Conservation (phyloP, 192 early-diverging fungal genomes). For the Coemansia sp. region DNA sequence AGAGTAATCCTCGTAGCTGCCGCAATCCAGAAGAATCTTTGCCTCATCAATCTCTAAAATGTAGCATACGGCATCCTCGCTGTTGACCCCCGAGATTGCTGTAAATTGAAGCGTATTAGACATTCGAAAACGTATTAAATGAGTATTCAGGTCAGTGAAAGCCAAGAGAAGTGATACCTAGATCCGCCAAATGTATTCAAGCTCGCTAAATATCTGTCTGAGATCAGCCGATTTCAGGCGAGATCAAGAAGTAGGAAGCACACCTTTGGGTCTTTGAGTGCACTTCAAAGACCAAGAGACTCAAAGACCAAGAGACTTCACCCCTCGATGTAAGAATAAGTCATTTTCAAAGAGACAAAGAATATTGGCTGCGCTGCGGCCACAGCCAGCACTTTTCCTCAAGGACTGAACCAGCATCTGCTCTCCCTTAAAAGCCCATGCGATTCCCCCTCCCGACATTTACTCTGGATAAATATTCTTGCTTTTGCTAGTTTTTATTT, state of each 20-base stretch:
- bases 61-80: conserved; percentile 86
- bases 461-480: background rate
- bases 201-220: no score
- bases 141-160: background rate
- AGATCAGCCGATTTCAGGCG: no score
- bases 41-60: conserved; percentile 90
- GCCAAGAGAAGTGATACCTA: background rate
- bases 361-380: background rate
- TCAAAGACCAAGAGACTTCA: background rate
- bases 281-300: background rate
- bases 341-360: background rate
- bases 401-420: background rate
- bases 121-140: conserved; percentile 18
- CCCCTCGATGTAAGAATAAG: no score
- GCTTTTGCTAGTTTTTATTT: background rate
- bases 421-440: background rate
- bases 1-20: conserved; percentile 80
- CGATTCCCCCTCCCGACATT: background rate
- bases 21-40: conserved; percentile 94
- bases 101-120: conserved; percentile 75
- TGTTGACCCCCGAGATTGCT: conserved; percentile 80
- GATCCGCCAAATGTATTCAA: no score
- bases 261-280: no score
- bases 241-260: no score
- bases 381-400: background rate